Base-by-base conservation (phyloP, 2,329 filamentous ascomycete genomes). In the Fusarium caatingaense region DNA sequence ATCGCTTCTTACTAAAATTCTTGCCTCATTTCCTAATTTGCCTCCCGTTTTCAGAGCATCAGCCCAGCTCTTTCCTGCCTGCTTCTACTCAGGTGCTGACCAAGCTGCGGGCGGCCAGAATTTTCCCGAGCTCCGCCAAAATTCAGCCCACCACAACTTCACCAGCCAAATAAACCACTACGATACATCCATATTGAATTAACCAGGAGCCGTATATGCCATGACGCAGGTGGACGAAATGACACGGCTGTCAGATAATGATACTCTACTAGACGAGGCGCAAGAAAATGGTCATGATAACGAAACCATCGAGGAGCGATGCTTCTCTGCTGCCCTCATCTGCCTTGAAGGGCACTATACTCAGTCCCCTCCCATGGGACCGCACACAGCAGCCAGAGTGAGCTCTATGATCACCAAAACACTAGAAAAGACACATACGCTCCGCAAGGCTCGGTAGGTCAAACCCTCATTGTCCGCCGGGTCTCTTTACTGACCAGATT, bases 261-360 rank as follows among this genome's bases (percentile, higher is more conserved):
- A 59, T 9, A 64, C 57, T 32, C 34, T 72, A n/a, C 37, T 60
- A 16, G 32, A 55, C 11, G 72, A 73, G 12, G 48, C 56, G 16
- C 67, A 60, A 21, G 66, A 69, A 30, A 73, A 72, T 32, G 68
- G 66, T n/a, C 51, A 63, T 16, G 48, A 62, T 15, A 76, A 74
- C 32, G 79, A 88, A 76, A 86, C 86, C 40, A 88, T 90, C 74
- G 89, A 91, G 78, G 89, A 91, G 80, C 83, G 88, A 63, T 86
- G 83, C 76, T 90, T 91, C 77, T 83, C 85, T 4, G 86, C 86
- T 2, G 87, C 86, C 18, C 82, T 91, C 75, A 85, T 89, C 74
- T 87, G 86, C 72, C 83, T 90, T 56, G 88, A 91, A 76, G 86
- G 86, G 46, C 87, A 90, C 78, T 89, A 88, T 75, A 86, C 84